Evolutionary conservation across 257 asterid species (phyloP).

Genomic region (Oldenlandia corymbosa): DNA sequence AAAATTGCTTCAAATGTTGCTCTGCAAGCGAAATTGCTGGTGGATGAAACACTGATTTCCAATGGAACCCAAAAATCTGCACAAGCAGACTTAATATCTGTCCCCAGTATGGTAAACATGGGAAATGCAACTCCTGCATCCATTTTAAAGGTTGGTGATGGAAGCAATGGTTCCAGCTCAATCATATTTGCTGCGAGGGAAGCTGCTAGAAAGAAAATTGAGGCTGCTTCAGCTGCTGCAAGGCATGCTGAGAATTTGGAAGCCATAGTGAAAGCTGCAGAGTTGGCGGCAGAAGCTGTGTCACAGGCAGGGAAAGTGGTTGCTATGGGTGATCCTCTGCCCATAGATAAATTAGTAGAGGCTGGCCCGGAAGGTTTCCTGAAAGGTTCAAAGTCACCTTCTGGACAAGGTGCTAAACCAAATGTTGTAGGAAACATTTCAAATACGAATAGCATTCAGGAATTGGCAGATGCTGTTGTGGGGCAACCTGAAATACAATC

Average conservation of each 20-base stretch:
- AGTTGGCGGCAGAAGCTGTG: conserved; percentile 93
- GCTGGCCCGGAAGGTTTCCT: conserved; percentile 74
- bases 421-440: conserved; percentile 26
- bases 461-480: conserved; percentile 26
- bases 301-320: conserved; percentile 88
- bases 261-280: conserved; percentile 89
- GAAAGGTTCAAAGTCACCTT: conserved; percentile 36
- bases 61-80: conserved; percentile 31
- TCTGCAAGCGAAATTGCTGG: conserved; percentile 75
- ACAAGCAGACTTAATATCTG: conserved; percentile 18
- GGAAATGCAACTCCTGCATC: conserved; percentile 57
- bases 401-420: conserved; percentile 35
- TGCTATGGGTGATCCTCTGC: conserved; percentile 75
- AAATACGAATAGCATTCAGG: conserved; percentile 24
- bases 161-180: conserved; percentile 43
- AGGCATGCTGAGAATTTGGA: conserved; percentile 89
- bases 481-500: conserved; percentile 30
- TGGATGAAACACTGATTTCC: conserved; percentile 56
- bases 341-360: conserved; percentile 54
- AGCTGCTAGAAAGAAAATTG: conserved; percentile 85
- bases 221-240: conserved; percentile 96
- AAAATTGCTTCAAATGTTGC: conserved; percentile 87
- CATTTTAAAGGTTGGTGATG: conserved; percentile 46
- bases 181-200: conserved; percentile 79
- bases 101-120: conserved; percentile 30